Base-by-base conservation (phyloP, 2,329 filamentous ascomycete genomes). In the Talaromyces sp. region DNA sequence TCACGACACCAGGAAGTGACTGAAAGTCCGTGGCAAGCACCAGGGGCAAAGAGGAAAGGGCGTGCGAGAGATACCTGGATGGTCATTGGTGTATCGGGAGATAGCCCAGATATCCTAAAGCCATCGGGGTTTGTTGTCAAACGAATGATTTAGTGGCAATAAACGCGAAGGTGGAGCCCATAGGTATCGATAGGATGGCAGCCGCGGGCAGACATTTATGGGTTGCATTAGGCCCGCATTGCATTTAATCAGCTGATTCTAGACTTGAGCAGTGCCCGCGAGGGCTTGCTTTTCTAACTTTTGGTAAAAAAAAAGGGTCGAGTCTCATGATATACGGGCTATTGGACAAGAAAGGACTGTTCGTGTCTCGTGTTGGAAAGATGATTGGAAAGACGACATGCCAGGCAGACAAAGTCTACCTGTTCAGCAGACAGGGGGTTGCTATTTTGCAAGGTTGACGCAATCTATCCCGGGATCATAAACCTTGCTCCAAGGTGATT, bases 161-260 rank as follows among this genome's bases (percentile, higher is more conserved):
- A 54, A 49, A 54, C 48, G 48, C 54, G 46, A 36, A 20, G 43
- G 46, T 43, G 51, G 35, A 29, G 13, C 17, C 48, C 17, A 13
- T 29, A 17, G 20, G 32, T 20, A 47, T 41, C 27, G 43, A 59
- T 55, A 55, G 56, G 51, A 37, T 53, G 27, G 37, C 42, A 53
- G 30, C 37, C 46, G 48, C 48, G 35, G 36, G 44, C 37, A 47
- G 43, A 39, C 17, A 43, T 17, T 56, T 47, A 41, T 39, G 20
- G 29, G 44, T 37, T 60, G 62, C 60, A 59, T 61, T 64, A 61
- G 58, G 43, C 55, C 54, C 59, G 62, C 62, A 63, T 52, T 32
- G 20, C 39, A 29, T 54, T 48, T 40, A 47, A 60, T 64, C 62
- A 64, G 56, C 62, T 64, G 62, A 64, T 60, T 42, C 27, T 36